Base-by-base conservation (phyloP, 495 filamentous ascomycete species). In the Cercophora scortea region DNA sequence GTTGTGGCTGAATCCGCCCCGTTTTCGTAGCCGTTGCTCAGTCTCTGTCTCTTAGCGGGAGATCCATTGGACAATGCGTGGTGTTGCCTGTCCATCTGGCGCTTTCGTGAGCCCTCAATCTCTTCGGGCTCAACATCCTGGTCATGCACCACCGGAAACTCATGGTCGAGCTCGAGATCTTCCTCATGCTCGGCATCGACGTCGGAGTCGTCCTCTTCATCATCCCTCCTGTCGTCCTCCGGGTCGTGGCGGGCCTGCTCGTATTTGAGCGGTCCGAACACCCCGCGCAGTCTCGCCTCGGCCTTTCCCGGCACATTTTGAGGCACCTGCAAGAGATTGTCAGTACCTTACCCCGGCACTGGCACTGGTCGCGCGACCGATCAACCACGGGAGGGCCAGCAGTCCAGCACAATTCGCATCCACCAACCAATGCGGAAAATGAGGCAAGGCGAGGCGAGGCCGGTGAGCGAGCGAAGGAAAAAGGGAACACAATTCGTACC, bases 1-100 rank as follows among this genome's bases (percentile, higher is more conserved):
- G 74, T 77, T 19, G 80, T 71, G 50, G 79, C 77, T 62, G 64
- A 69, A 66, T 82, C 80, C 50, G 78, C 80, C 60, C 82, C 81
- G 63, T 79, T 75, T 60, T 86, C 80, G 60, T 73, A 76, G 67
- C 77, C 79, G 70, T 83, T 84, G 64, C 74, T 79, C 57, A 80
- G 68, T 68, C 68, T 79, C 52, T 69, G 70, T 54, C 75, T 42
- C 64, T 80, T 80, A 55, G 72, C 65, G 51, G 77, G 74, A 46
- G 75, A 77, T 42, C 74, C 78, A 66, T 78, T 77, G 58, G 63
- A 61, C 61, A 63, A 63, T 60, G 64, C 69, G 53, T 68, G 71
- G 57, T 68, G 69, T 55, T 59, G 66, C 62, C 66, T 69, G 61
- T 75, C 75, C 45, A 65, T 62, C 62, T 71, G 65, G 43, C 77